Evolutionary conservation across 1,284 basidiomycete genomes (phyloP).

Genomic region (Erythrobasidium hasegawianum): DNA sequence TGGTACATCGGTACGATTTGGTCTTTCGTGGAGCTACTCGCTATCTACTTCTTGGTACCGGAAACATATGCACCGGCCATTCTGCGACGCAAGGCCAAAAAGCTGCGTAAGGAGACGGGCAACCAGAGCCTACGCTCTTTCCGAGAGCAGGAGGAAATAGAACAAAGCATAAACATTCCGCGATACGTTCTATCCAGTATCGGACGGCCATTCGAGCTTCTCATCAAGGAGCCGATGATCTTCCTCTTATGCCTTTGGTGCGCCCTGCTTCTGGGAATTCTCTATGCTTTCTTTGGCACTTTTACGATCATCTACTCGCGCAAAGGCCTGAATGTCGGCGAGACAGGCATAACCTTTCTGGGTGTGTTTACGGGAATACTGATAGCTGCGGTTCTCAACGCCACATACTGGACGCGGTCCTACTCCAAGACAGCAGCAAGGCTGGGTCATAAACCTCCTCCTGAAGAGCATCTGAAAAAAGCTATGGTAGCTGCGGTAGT

Average conservation of each 20-base stretch:
- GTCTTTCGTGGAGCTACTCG: constrained; percentile 9
- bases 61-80: constrained; percentile 71
- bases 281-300: constrained; percentile 68
- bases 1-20: constrained; percentile 62
- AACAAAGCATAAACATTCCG: constrained; percentile 14
- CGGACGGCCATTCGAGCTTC: constrained; percentile 54
- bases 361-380: constrained; percentile 68
- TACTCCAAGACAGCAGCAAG: constrained; percentile 47
- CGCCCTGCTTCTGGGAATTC: constrained; percentile 65
- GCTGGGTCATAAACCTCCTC: constrained; percentile 57
- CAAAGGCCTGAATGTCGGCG: constrained; percentile 58
- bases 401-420: constrained; percentile 57
- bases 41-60: constrained; percentile 55
- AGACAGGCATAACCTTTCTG: constrained; percentile 64
- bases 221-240: constrained; percentile 69
- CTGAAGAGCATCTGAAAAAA: constrained; percentile 63
- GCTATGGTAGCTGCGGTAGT: constrained; percentile 67
- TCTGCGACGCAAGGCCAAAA: constrained; percentile 57
- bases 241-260: constrained; percentile 62
- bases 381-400: constrained; percentile 57
- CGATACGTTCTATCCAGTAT: constrained; percentile 24
- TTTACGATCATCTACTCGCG: constrained; percentile 66
- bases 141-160: constrained; percentile 47
- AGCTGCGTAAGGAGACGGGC: constrained; percentile 56
- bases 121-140: constrained; percentile 57